Conservation (phyloP, 768 basidiomycete genomes). For the Suillus lakei region DNA sequence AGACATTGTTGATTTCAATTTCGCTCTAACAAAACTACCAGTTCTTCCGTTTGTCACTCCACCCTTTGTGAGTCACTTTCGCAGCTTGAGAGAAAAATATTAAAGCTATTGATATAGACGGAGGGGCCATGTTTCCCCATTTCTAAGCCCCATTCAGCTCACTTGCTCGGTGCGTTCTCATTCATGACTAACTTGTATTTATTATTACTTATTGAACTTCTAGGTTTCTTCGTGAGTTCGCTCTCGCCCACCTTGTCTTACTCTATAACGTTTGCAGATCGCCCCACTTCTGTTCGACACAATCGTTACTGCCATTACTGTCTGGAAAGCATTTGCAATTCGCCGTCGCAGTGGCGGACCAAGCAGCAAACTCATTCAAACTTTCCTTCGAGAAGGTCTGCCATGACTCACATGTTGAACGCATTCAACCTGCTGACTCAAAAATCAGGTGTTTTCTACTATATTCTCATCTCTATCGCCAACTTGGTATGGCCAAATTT, state of each 20-base stretch:
- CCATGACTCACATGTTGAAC: conserved; percentile 7
- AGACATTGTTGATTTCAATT: not conserved
- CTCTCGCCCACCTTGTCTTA: conserved; percentile 1
- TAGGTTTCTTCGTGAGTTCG: conserved; percentile 62
- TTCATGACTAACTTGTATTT: conserved; percentile 5
- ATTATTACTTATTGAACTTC: conserved; percentile 14
- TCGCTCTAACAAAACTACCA: conserved; percentile 29
- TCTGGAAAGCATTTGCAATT: conserved; percentile 79
- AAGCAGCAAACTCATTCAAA: conserved; percentile 80
- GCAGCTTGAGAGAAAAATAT: not conserved
- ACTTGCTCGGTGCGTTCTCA: conserved; percentile 64
- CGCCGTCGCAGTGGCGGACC: conserved; percentile 76
- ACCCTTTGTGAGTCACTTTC: conserved; percentile 52
- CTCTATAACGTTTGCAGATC: conserved; percentile 49
- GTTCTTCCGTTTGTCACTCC: conserved; percentile 71
- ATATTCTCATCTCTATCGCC: conserved; percentile 84
- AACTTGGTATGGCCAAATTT: conserved; percentile 55
- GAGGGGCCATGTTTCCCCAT: conserved; percentile 78
- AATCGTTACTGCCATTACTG: conserved; percentile 78
- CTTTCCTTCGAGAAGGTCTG: conserved; percentile 80
- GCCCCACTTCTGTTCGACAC: conserved; percentile 84
- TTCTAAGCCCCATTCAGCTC: conserved; percentile 84
- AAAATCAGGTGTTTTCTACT: conserved; percentile 75
- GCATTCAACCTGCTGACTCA: conserved; percentile 1
- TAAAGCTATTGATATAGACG: conserved; percentile 33